Percentiles rank a stretch among this genome's conserved stretches.
Conservation (phyloP, 768 basidiomycete species). For the Auriscalpium orientale region DNA sequence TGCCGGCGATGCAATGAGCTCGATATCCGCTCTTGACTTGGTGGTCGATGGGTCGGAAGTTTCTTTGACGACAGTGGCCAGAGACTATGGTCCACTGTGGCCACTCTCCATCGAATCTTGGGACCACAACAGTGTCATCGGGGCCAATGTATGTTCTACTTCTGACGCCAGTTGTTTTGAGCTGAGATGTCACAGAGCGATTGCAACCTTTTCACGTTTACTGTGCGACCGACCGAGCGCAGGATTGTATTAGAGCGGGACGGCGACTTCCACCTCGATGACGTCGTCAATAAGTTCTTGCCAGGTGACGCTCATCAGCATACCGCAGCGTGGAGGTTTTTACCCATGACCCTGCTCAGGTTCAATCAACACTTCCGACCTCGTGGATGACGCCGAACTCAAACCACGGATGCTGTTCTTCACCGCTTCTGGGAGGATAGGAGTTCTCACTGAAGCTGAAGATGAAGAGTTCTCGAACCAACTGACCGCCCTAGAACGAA, state of each 20-base stretch:
- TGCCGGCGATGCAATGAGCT: constrained; percentile 76
- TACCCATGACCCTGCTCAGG: constrained; percentile 32
- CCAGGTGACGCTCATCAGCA: constrained; percentile 35
- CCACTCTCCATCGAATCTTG: constrained; percentile 59
- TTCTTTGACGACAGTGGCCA: constrained; percentile 40
- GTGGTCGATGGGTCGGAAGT: constrained; percentile 27
- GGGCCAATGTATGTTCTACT: constrained; percentile 56
- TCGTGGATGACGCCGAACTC: constrained; percentile 34
- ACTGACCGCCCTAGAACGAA: constrained; percentile 68
- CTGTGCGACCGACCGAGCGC: constrained; percentile 35
- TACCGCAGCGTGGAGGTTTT: background rate
- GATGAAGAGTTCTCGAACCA: constrained; percentile 44
- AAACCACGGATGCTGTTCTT: constrained; percentile 62
- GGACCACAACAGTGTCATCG: constrained; percentile 51
- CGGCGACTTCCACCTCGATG: constrained; percentile 69
- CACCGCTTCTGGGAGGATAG: constrained; percentile 74
- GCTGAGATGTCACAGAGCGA: constrained; percentile 38
- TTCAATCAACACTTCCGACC: constrained; percentile 39
- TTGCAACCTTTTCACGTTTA: constrained; percentile 60
- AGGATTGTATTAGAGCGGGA: constrained; percentile 48
- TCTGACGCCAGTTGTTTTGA: constrained; percentile 4
- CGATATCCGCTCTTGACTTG: constrained; percentile 62
- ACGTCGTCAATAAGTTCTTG: constrained; percentile 70
- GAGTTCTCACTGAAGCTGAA: constrained; percentile 53
- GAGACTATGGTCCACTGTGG: constrained; percentile 72